These are phyloP conservation scores for Annulohypoxylon maeteangense DNA, from an alignment of 495 filamentous ascomycete genomes.

Conservation along the genomic window DNA sequence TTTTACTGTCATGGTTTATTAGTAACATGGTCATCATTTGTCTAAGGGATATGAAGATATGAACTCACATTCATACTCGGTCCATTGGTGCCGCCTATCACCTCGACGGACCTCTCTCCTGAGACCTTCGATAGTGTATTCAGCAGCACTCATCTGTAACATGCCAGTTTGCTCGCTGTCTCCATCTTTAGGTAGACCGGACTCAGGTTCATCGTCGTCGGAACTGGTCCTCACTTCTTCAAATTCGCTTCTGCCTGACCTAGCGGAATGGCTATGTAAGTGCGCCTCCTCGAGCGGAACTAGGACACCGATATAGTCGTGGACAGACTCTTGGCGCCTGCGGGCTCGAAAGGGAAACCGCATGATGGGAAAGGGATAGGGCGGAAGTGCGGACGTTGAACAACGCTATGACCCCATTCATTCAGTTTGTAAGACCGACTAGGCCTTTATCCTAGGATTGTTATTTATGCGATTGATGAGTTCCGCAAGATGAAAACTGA, in stretches of 20 bases:
- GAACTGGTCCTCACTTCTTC: slow-evolving; percentile 45
- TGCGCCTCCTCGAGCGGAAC: slow-evolving; percentile 60
- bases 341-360: slow-evolving; percentile 31
- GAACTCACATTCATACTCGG: slow-evolving; percentile 61
- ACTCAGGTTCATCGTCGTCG: slow-evolving; percentile 44
- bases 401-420: slow-evolving; percentile 21
- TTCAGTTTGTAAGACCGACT: background rate
- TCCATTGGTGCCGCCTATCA: slow-evolving; percentile 54
- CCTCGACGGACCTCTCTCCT: slow-evolving; percentile 57
- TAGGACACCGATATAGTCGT: slow-evolving; percentile 57
- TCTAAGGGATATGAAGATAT: background rate
- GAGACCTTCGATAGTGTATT: slow-evolving; percentile 64
- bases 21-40: slow-evolving; percentile 29
- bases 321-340: slow-evolving; percentile 52
- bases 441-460: background rate
- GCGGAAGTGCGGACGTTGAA: slow-evolving; percentile 17
- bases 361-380: slow-evolving; percentile 31
- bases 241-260: slow-evolving; percentile 48
- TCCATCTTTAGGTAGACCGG: slow-evolving; percentile 43
- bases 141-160: slow-evolving; percentile 55
- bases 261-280: slow-evolving; percentile 58
- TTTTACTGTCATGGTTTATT: slow-evolving; percentile 55
- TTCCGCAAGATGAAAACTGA: background rate
- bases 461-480: slow-evolving; percentile 7
- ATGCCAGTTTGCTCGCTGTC: slow-evolving; percentile 54